These are phyloP conservation scores for Irpex sp. DNA, from an alignment of 1,284 basidiomycete species.

Conservation along the genomic window DNA sequence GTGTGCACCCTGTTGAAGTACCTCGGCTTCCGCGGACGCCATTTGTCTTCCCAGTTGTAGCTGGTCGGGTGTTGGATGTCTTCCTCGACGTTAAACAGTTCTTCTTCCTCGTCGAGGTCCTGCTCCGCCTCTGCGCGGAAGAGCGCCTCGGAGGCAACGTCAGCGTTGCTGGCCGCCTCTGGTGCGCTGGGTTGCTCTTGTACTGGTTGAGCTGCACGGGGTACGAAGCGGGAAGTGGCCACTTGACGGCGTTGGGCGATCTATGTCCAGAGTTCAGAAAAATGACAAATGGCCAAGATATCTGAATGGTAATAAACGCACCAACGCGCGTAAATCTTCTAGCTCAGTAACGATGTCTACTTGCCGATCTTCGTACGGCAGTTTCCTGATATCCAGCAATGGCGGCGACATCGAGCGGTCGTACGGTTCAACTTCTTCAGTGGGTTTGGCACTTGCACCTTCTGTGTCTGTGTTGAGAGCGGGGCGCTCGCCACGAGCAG, in stretches of 20 bases:
- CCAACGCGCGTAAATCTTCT: conserved; percentile 66
- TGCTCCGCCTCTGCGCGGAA: conserved; percentile 87
- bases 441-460: conserved; percentile 39
- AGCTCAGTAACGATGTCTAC: conserved; percentile 71
- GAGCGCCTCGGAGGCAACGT: conserved; percentile 80
- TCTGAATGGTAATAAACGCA: conserved; percentile 35
- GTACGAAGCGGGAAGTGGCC: conserved; percentile 80
- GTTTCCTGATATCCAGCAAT: conserved; percentile 64
- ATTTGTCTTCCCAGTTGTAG: conserved; percentile 99
- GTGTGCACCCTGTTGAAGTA: conserved; percentile 99
- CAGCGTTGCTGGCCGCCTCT: conserved; percentile 57
- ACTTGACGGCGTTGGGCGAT: conserved; percentile 75
- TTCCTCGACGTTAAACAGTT: conserved; percentile 90
- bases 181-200: conserved; percentile 36
- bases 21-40: conserved; percentile 95
- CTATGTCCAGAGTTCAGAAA: conserved; percentile 33
- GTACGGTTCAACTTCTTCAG: conserved; percentile 73
- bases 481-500: conserved; percentile 38
- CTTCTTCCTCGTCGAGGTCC: conserved; percentile 94
- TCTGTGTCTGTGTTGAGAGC: conserved; percentile 30
- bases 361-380: conserved; percentile 75
- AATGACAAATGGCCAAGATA: background rate
- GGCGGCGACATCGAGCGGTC: conserved; percentile 80
- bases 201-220: conserved; percentile 58
- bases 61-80: conserved; percentile 76